Evolutionary conservation across 2,329 filamentous ascomycete species (phyloP).

Genomic region (Atkinsonella texensis): DNA sequence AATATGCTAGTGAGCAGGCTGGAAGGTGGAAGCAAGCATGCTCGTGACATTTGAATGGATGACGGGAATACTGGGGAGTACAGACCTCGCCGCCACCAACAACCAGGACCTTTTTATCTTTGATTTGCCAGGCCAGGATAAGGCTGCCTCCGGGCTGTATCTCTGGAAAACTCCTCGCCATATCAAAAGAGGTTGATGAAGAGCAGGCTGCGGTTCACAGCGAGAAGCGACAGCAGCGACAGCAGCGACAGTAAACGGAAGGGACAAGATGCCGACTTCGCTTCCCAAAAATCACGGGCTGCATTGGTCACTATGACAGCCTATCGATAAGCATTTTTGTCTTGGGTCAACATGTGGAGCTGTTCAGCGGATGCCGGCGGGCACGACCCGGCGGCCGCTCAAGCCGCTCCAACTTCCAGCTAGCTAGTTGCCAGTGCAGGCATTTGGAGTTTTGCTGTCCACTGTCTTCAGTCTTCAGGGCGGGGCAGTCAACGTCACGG

Average conservation of each 20-base stretch:
- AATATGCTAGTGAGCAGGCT: conserved; percentile 7
- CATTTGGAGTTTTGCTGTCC: no score
- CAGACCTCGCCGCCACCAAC: conserved; percentile 88
- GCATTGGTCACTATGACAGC: background rate
- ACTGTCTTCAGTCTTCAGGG: background rate
- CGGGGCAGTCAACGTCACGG: conserved; percentile 1
- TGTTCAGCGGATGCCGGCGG: background rate
- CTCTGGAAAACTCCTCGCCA: conserved; percentile 51
- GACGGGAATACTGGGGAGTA: conserved; percentile 7
- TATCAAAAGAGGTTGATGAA: conserved; percentile 14
- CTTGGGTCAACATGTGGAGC: no score
- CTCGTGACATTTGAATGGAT: conserved; percentile 1
- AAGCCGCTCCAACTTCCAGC: no score
- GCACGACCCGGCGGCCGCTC: background rate
- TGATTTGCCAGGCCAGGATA: conserved; percentile 92
- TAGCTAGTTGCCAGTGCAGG: no score
- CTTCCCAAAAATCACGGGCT: background rate
- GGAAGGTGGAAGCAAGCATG: background rate
- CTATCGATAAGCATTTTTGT: background rate
- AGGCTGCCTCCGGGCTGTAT: conserved; percentile 86
- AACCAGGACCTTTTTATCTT: conserved; percentile 78
- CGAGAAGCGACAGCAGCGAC: no score
- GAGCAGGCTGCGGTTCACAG: background rate
- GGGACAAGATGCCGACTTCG: conserved; percentile 1
- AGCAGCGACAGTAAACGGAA: background rate